phyloP scores from a whole-genome alignment of 352 stramenopile species.

The Phytophthora meadii region DNA sequence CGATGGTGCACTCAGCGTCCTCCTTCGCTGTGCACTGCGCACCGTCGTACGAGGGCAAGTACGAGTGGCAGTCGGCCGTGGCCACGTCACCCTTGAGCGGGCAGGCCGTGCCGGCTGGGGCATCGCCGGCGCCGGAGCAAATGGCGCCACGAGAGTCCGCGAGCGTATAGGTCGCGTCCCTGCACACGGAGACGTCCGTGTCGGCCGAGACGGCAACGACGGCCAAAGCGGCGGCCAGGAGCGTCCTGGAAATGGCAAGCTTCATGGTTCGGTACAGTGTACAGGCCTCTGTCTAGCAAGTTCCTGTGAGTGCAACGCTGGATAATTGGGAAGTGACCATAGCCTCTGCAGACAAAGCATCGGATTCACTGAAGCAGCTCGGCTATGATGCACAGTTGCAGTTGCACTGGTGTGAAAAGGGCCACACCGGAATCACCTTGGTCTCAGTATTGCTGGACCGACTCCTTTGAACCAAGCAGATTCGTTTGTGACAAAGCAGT shows the following conservation, averaged over 20 bases:
- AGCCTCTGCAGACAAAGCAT: slow-evolving; percentile 10
- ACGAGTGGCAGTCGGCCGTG: slow-evolving; percentile 48
- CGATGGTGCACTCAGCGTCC: slow-evolving; percentile 49
- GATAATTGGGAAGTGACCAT: slow-evolving; percentile 28
- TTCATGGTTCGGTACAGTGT: slow-evolving; percentile 27
- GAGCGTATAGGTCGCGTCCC: slow-evolving; percentile 56
- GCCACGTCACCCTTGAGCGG: slow-evolving; percentile 54
- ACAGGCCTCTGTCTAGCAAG: slow-evolving; percentile 16
- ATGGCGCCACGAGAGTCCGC: slow-evolving; percentile 43
- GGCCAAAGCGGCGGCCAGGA: slow-evolving; percentile 31
- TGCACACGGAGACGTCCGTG: slow-evolving; percentile 48
- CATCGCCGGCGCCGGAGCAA: slow-evolving; percentile 51
- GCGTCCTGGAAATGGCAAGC: slow-evolving; percentile 19
- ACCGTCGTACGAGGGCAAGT: slow-evolving; percentile 53
- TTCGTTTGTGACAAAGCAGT: slow-evolving; percentile 8
- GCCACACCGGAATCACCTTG: not conserved
- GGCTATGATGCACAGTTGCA: slow-evolving; percentile 24
- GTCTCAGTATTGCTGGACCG: slow-evolving; percentile 1
- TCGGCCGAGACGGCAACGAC: slow-evolving; percentile 24
- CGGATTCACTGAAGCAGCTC: slow-evolving; percentile 18
- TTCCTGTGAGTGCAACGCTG: slow-evolving; percentile 18
- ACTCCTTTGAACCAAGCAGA: slow-evolving; percentile 1
- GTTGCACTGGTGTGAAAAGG: slow-evolving; percentile 11
- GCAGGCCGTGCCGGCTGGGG: slow-evolving; percentile 53
- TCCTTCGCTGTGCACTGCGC: slow-evolving; percentile 42